Evolutionary conservation across 176 grass and related monocot species (phyloP).

Genomic region (Dendrocalamus sinicus): DNA sequence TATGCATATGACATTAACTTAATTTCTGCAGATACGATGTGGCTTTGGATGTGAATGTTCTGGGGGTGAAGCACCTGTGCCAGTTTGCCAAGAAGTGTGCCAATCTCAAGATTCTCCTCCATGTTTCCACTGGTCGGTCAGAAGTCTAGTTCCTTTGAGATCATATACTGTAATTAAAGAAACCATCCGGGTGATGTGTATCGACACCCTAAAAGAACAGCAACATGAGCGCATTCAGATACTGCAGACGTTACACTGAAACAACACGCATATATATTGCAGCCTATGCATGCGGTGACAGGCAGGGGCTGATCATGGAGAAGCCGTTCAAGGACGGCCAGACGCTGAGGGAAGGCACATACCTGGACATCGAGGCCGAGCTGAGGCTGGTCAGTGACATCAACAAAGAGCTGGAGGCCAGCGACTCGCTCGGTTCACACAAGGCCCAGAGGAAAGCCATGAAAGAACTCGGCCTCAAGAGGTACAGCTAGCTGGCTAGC

Average conservation of each 20-base stretch:
- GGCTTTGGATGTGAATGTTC: conserved; percentile 60
- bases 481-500: not conserved
- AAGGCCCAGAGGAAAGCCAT: conserved; percentile 54
- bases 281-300: conserved; percentile 42
- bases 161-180: not conserved
- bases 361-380: conserved; percentile 75
- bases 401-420: conserved; percentile 41
- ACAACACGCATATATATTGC: not conserved
- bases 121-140: conserved; percentile 72
- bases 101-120: conserved; percentile 71
- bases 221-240: not conserved
- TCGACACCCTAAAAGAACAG: not conserved
- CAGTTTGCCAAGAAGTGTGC: conserved; percentile 71
- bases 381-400: conserved; percentile 58
- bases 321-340: conserved; percentile 59
- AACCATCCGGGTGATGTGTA: too few relatives aligned
- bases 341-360: conserved; percentile 49
- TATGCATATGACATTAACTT: not conserved
- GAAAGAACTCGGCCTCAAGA: conserved; percentile 84
- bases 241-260: not conserved
- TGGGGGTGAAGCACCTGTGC: conserved; percentile 64
- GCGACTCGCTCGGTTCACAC: not conserved
- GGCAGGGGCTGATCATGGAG: conserved; percentile 66
- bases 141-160: not conserved
- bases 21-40: conserved; percentile 52